A percentile compares a stretch with the other conserved stretches of the same genome.
phyloP scores from a whole-genome alignment of 2,329 filamentous ascomycete genomes.

The Fusarium oligoseptatum region DNA sequence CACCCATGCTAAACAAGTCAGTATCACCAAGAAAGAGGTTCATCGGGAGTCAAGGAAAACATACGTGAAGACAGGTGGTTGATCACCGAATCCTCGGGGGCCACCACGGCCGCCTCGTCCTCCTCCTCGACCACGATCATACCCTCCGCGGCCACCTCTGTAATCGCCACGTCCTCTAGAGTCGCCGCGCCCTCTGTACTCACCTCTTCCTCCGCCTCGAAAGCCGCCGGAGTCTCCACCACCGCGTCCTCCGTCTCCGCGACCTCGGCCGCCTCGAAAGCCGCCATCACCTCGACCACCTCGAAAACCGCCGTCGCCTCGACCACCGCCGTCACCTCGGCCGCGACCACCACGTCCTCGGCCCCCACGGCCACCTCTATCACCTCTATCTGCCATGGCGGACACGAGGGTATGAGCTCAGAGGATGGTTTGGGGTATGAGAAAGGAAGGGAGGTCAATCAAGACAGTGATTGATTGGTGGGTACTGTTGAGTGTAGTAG shows the following conservation, averaged over 20 bases:
- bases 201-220: constrained; percentile 32
- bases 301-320: too few species aligned
- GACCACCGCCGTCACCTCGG: constrained; percentile 20
- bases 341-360: constrained; percentile 8
- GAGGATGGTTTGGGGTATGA: not conserved
- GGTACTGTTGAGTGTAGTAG: not conserved
- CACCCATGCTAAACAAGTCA: constrained; percentile 42
- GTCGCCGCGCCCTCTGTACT: constrained; percentile 34
- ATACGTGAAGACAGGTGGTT: constrained; percentile 39
- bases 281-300: constrained; percentile 41
- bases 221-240: constrained; percentile 30
- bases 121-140: constrained; percentile 40
- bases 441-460: not conserved
- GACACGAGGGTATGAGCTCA: not conserved
- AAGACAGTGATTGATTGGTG: not conserved
- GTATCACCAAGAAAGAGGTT: not conserved
- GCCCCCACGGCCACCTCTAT: constrained; percentile 43
- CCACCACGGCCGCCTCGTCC: constrained; percentile 40
- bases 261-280: constrained; percentile 26
- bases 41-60: constrained; percentile 1
- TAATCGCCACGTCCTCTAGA: constrained; percentile 11
- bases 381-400: constrained; percentile 47
- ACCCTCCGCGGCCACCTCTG: constrained; percentile 25
- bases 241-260: constrained; percentile 40
- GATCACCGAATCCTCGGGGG: constrained; percentile 23